Base-by-base conservation (phyloP, 345 rosid genomes). In the Citrus cavaleriei region DNA sequence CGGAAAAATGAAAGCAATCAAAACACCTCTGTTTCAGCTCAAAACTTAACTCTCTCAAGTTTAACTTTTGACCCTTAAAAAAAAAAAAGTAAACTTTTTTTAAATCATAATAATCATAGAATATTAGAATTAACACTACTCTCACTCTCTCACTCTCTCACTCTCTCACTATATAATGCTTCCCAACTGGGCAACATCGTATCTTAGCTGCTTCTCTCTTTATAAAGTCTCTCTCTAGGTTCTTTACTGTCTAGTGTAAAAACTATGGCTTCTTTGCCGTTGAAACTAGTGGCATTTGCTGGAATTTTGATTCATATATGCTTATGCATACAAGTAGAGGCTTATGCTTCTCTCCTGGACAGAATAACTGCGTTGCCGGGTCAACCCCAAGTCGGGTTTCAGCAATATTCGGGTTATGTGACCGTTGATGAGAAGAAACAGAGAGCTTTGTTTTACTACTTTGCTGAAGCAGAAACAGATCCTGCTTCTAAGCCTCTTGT, bases 381-480 rank as follows among this genome's bases (percentile, higher is more conserved):
- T 79, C 99, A 95, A 85, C 99, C 99, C 55, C 82, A 35, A 63
- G 97, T 92, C 57, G 84, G 82, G 59, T 95, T 92, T 84, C 85
- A 87, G 34, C 99, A 93, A 58, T 93, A 89, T 83, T 90, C 99
- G 0, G 98, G 99, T 71, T 95, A 93, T 84, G 96, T 95, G 78
- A 87, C 88, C 55, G 93, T 93, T 51, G 98, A 93, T 73, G 90
- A 73, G 10, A 88, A 78, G 80, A 88, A 87, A 62, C 92, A 91
- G 83, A 92, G 84, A 73, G 97, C 95, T 69, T 87, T 95, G 84
- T 95, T 95, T 84, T 96, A 96, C 89, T 96, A 96, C 93, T 91
- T 96, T 21, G 95, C 90, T 51, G 99, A 96, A 81, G 95, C 99
- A 55, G 95, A 93, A 88, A 70, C 65, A 51, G 88, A 96, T 64